Base-by-base conservation (phyloP, 1,284 basidiomycete species). In the Cryptococcus amylolentus region DNA sequence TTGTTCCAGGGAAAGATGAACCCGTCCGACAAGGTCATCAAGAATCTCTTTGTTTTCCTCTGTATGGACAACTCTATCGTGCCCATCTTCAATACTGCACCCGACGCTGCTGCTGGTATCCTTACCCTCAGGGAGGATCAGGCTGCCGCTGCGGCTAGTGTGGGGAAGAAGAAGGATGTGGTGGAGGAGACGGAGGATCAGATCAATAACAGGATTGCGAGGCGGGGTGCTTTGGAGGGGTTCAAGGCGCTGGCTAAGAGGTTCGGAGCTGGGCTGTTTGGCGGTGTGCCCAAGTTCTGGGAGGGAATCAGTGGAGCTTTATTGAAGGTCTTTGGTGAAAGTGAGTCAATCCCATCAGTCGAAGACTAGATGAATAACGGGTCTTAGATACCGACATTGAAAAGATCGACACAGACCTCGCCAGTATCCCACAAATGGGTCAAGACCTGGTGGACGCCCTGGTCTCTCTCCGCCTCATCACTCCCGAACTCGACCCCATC, bases 21-120 rank as follows among this genome's bases (percentile, higher is more conserved):
- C 57, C 83, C 83, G 80, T 66, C 88, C 83, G 91, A 94, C 69
- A 99, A 99, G 80, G 93, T 99, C 54, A 86, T 98, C 67, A 93
- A 93, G 80, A 99, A 99, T 72, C 84, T 98, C 5, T 95, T 92
- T 78, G 94, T 92, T 0, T 98, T 98, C 78, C 81, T 98, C 5
- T 98, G 95, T 76, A 89, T 92, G 70, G 96, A 99, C 73, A 82
- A 84, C 13, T 85, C 88, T 28, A 84, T 88, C 55, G 97, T 94
- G 0, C 93, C 95, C 1, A 88, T 95, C 2, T 98, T 98, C 73
- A 81, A 54, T 0, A 41, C 40, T 20, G 50, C 18, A 0, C 79
- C 80, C 7, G 84, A 84, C 54, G 81, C 83, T 51, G 77, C 81
- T 20, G 83, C 87, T 28, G 93, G 89, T 1, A 89, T 98, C 40